phyloP scores from a whole-genome alignment of 2,329 filamentous ascomycete species.

The Exserohilum turcica region DNA sequence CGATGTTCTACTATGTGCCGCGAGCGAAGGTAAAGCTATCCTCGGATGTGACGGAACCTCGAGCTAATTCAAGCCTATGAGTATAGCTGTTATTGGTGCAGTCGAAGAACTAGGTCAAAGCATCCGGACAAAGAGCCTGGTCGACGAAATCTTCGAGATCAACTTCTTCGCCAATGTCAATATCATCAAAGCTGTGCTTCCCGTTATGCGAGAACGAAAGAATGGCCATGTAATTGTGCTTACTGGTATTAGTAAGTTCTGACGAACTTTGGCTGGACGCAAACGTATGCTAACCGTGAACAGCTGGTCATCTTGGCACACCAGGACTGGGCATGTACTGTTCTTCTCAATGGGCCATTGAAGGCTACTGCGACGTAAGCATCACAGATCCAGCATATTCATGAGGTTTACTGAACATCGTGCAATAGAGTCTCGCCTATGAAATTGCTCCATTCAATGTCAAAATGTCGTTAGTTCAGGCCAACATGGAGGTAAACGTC shows the following conservation, averaged over 20 bases:
- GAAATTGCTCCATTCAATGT: constrained; percentile 96
- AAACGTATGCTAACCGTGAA: constrained; percentile 15
- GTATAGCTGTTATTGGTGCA: constrained; percentile 78
- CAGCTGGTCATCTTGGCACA: constrained; percentile 85
- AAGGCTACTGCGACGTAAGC: constrained; percentile 85
- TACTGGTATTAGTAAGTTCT: constrained; percentile 72
- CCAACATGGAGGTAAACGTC: constrained; percentile 87
- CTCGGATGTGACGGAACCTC: neutral
- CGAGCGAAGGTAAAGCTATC: constrained; percentile 70
- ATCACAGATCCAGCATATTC: too few relatives aligned
- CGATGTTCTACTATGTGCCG: constrained; percentile 89
- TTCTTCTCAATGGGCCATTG: constrained; percentile 90
- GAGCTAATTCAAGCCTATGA: neutral
- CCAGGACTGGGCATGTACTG: constrained; percentile 91
- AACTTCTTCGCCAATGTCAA: constrained; percentile 97
- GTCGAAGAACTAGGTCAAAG: constrained; percentile 86
- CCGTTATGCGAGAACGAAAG: constrained; percentile 76
- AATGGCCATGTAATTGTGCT: constrained; percentile 90
- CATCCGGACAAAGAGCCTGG: constrained; percentile 73
- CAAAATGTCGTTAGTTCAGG: constrained; percentile 93
- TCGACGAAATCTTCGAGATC: constrained; percentile 89
- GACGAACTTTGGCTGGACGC: neutral
- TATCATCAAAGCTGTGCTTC: constrained; percentile 86
- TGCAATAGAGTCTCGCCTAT: constrained; percentile 73
- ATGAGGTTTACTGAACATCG: constrained; percentile 8